Evolutionary conservation across 2,329 filamentous ascomycete species (phyloP).

Genomic region (Whalleya microplaca): DNA sequence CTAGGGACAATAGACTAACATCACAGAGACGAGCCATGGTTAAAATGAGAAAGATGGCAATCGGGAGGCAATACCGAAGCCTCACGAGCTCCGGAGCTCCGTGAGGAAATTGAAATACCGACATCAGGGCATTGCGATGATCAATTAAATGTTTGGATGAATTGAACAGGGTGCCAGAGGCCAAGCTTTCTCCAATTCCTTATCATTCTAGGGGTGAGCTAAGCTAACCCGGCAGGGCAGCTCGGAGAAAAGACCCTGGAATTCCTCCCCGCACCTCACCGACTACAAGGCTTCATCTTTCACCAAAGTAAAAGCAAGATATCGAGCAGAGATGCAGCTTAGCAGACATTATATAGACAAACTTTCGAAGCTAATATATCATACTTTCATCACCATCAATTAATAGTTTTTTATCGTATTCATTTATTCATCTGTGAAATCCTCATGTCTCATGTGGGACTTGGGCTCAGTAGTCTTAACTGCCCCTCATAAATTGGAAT

Average conservation of each 20-base stretch:
- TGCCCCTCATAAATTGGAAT: too few species aligned
- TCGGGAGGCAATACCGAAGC: constrained; percentile 9
- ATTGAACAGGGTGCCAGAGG: constrained; percentile 9
- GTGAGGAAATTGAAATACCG: constrained; percentile 1
- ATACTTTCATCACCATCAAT: too few species aligned
- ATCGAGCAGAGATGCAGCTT: too few species aligned
- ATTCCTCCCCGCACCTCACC: constrained; percentile 5
- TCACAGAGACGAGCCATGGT: constrained; percentile 20
- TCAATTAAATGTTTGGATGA: not conserved
- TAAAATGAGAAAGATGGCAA: constrained; percentile 10
- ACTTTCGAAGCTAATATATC: too few species aligned
- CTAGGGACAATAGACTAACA: constrained; percentile 16
- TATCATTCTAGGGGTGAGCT: constrained; percentile 14
- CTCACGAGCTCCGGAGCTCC: constrained; percentile 1
- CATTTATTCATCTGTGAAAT: too few species aligned
- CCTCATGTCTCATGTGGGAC: too few species aligned
- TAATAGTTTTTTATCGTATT: too few species aligned
- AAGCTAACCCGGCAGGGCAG: constrained; percentile 17
- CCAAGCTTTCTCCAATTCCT: constrained; percentile 26
- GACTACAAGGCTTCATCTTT: too few species aligned
- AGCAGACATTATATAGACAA: too few species aligned
- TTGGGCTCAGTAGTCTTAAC: too few species aligned
- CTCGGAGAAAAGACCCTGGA: constrained; percentile 6
- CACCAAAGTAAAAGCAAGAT: too few species aligned
- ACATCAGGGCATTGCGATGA: constrained; percentile 12